A percentile compares a stretch with the other conserved stretches of the same genome.
Evolutionary conservation across 495 filamentous ascomycete genomes (phyloP).

Genomic region (Chaetomium tenue): DNA sequence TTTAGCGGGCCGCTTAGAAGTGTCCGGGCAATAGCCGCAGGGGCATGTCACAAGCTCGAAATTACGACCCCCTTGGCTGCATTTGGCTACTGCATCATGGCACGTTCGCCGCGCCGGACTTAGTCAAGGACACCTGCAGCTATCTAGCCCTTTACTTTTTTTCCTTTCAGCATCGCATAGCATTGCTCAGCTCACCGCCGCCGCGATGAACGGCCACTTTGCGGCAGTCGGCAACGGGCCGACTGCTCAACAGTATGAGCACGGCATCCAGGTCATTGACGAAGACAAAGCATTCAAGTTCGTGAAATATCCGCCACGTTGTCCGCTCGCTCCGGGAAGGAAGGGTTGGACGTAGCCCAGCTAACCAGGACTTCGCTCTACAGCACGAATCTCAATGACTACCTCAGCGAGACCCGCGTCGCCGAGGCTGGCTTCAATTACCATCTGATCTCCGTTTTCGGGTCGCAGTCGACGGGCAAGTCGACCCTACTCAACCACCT

Average conservation of each 20-base stretch:
- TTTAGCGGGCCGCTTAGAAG: constrained; percentile 10
- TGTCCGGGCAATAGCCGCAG: background rate
- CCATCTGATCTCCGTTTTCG: constrained; percentile 97
- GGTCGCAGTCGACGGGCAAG: constrained; percentile 97
- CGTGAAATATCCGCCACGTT: constrained; percentile 29
- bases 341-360: background rate
- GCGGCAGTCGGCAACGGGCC: constrained; percentile 69
- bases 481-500: constrained; percentile 94
- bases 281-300: constrained; percentile 97
- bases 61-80: constrained; percentile 5
- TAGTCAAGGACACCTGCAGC: background rate
- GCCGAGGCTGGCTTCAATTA: constrained; percentile 94
- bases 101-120: constrained; percentile 9
- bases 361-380: constrained; percentile 16
- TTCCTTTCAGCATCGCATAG: background rate
- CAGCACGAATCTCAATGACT: constrained; percentile 76
- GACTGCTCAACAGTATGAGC: constrained; percentile 69
- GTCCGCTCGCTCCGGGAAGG: constrained; percentile 1
- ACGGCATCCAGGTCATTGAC: constrained; percentile 95
- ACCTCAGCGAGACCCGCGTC: constrained; percentile 74
- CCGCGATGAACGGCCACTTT: constrained; percentile 81
- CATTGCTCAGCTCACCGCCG: background rate
- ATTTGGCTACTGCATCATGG: constrained; percentile 12
- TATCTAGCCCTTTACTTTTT: background rate
- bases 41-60: constrained; percentile 14